Evolutionary conservation across 2,329 filamentous ascomycete genomes (phyloP).

Genomic region (Phaeosphaeria sp.): DNA sequence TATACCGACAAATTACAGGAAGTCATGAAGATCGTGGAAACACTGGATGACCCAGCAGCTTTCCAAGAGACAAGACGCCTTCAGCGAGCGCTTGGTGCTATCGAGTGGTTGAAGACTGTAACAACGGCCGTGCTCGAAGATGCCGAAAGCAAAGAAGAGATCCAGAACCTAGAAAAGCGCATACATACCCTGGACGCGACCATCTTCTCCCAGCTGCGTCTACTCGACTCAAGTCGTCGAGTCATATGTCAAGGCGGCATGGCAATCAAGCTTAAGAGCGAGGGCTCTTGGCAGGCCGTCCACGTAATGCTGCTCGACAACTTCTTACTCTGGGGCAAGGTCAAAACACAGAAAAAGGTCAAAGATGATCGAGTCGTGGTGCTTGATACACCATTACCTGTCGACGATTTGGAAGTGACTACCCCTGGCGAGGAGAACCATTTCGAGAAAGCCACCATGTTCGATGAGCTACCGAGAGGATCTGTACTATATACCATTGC

Average conservation of each 20-base stretch:
- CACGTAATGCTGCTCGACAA: constrained; percentile 40
- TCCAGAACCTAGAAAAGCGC: constrained; percentile 31
- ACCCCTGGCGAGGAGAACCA: constrained; percentile 22
- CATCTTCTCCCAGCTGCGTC: constrained; percentile 21
- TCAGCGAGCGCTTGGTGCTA: constrained; percentile 16
- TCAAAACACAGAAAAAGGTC: constrained; percentile 28
- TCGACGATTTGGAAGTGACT: constrained; percentile 18
- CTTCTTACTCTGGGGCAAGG: constrained; percentile 38
- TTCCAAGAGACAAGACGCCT: constrained; percentile 16
- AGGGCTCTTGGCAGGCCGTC: constrained; percentile 38
- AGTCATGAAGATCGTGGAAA: constrained; percentile 14
- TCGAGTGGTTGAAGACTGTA: constrained; percentile 17
- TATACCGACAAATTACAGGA: constrained; percentile 25
- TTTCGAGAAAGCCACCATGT: constrained; percentile 31
- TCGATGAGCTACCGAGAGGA: constrained; percentile 36
- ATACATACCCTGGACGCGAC: constrained; percentile 25
- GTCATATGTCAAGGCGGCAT: constrained; percentile 32
- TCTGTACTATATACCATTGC: constrained; percentile 29
- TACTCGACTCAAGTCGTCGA: constrained; percentile 22
- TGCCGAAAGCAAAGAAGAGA: constrained; percentile 27
- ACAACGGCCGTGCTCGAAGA: constrained; percentile 19
- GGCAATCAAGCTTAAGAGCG: constrained; percentile 38
- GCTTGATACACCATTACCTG: constrained; percentile 27
- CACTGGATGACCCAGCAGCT: constrained; percentile 2
- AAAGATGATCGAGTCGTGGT: constrained; percentile 23